These are phyloP conservation scores for Xanthoconium stramineum DNA, from an alignment of 768 basidiomycete genomes.

Conservation along the genomic window DNA sequence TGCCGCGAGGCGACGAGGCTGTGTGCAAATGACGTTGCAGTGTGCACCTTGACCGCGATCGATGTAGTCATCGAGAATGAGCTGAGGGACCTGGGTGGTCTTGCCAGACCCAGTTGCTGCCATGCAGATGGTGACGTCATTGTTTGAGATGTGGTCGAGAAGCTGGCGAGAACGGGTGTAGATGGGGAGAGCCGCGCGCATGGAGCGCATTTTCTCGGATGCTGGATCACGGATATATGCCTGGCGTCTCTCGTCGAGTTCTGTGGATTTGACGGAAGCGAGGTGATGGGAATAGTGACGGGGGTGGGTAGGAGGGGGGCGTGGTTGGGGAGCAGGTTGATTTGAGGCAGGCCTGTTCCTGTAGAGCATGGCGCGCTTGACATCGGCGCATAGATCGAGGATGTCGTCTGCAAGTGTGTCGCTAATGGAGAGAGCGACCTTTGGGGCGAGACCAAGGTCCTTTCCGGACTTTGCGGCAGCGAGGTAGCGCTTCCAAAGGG, in stretches of 20 bases:
- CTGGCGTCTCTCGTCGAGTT: conserved; percentile 51
- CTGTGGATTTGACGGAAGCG: conserved; percentile 53
- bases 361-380: conserved; percentile 63
- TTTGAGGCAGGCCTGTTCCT: conserved; percentile 51
- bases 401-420: conserved; percentile 65
- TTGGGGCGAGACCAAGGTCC: conserved; percentile 69
- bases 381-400: conserved; percentile 63
- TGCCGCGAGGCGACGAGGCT: conserved; percentile 88
- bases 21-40: conserved; percentile 91
- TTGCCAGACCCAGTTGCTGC: conserved; percentile 91
- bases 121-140: conserved; percentile 88
- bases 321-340: conserved; percentile 1
- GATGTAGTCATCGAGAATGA: conserved; percentile 84
- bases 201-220: conserved; percentile 62
- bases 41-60: conserved; percentile 71
- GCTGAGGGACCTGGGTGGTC: conserved; percentile 92
- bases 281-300: conserved; percentile 29
- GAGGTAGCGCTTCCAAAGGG: conserved; percentile 73
- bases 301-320: conserved; percentile 17
- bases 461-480: conserved; percentile 60
- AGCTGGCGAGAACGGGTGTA: conserved; percentile 64
- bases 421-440: conserved; percentile 63
- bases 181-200: conserved; percentile 72
- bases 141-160: conserved; percentile 60
- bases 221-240: conserved; percentile 58